phyloP scores from a whole-genome alignment of 2,329 filamentous ascomycete genomes.

The Mariannaea sp. region DNA sequence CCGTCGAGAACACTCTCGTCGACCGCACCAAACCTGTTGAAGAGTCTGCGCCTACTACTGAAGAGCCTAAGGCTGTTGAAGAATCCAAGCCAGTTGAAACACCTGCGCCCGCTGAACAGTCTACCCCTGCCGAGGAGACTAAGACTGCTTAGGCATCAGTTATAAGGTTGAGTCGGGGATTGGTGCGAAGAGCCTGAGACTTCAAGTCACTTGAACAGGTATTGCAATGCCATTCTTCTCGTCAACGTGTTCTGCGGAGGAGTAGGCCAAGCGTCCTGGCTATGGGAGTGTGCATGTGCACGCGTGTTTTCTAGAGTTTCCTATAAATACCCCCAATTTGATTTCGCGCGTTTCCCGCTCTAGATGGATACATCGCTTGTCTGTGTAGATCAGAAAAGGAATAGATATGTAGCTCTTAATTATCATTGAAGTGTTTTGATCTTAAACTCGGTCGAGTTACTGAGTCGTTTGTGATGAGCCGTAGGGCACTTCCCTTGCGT shows the following conservation, averaged over 20 bases:
- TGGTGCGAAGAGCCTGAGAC: neutral
- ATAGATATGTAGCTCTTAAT: slow-evolving; percentile 13
- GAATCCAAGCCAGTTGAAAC: slow-evolving; percentile 5
- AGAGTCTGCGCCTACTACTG: slow-evolving; percentile 2
- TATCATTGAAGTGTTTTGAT: neutral
- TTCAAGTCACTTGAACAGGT: neutral
- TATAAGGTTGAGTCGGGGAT: neutral
- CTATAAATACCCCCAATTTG: slow-evolving; percentile 18
- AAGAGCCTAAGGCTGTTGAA: slow-evolving; percentile 9
- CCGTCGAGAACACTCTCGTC: slow-evolving; percentile 5
- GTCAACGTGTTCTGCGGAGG: slow-evolving; percentile 1
- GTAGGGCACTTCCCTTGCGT: too few relatives aligned
- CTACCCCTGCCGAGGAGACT: slow-evolving; percentile 9
- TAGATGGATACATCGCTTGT: slow-evolving; percentile 11
- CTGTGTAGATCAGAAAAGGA: slow-evolving; percentile 16
- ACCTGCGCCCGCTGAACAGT: slow-evolving; percentile 5
- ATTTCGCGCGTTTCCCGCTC: slow-evolving; percentile 16
- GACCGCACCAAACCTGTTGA: slow-evolving; percentile 15
- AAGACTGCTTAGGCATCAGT: slow-evolving; percentile 10
- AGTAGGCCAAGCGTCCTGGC: slow-evolving; percentile 6
- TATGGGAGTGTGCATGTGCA: slow-evolving; percentile 10
- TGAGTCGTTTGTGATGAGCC: too few relatives aligned
- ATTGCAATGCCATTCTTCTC: neutral
- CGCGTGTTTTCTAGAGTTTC: slow-evolving; percentile 16
- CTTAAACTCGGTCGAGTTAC: neutral